Percentiles rank a stretch among this genome's conserved stretches.
Evolutionary conservation across 345 rosid species (phyloP).

Genomic region (Populus nigra): DNA sequence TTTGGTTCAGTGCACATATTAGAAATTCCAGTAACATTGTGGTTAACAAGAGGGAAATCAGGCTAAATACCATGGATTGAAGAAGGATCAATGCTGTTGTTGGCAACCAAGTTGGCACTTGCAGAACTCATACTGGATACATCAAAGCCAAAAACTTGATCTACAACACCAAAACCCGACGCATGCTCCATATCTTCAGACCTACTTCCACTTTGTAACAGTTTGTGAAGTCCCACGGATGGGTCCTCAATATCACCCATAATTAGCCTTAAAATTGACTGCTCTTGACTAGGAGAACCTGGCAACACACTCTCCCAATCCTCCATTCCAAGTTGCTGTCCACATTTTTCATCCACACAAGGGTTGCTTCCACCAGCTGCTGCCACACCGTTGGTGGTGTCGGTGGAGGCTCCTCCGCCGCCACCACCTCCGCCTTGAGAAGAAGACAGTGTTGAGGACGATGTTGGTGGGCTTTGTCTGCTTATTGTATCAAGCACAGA

Average conservation of each 20-base stretch:
- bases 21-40: conserved; percentile 16
- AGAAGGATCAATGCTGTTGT: conserved; percentile 34
- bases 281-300: conserved; percentile 60
- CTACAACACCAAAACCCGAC: conserved; percentile 56
- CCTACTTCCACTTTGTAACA: conserved; percentile 43
- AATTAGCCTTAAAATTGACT: conserved; percentile 60
- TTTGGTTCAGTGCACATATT: conserved; percentile 17
- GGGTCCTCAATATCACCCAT: conserved; percentile 74
- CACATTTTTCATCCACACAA: conserved; percentile 53
- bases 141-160: conserved; percentile 61
- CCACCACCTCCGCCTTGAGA: conserved; percentile 50
- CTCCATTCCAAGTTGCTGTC: conserved; percentile 40
- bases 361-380: conserved; percentile 31
- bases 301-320: conserved; percentile 69
- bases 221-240: conserved; percentile 51
- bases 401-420: conserved; percentile 41
- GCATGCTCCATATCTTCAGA: conserved; percentile 40
- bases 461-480: conserved; percentile 56
- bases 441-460: conserved; percentile 77
- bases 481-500: conserved; percentile 57
- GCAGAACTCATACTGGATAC: conserved; percentile 15
- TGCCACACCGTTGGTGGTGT: conserved; percentile 30
- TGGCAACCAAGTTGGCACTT: conserved; percentile 18
- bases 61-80: conserved; percentile 21
- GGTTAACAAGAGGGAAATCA: conserved; percentile 31